Percentiles rank a stretch among this genome's conserved stretches.
phyloP scores from a whole-genome alignment of 1,139 yeast species.

The Debaryomyces sp. region DNA sequence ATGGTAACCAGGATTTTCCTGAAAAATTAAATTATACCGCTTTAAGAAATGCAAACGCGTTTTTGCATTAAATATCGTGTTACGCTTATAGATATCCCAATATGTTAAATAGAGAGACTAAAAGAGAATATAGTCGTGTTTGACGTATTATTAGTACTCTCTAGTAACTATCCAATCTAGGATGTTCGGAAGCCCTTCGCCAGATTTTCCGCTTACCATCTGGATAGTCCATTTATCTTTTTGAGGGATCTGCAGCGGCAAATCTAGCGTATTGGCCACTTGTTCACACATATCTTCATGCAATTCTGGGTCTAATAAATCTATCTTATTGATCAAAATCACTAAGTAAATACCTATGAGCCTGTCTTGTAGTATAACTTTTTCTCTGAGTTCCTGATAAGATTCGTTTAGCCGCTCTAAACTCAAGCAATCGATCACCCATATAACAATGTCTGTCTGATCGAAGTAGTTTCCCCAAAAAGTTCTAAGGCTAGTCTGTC shows the following conservation, averaged over 20 bases:
- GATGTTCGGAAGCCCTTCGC: constrained; percentile 47
- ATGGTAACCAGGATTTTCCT: neutral
- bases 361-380: constrained; percentile 66
- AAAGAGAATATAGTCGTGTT: neutral
- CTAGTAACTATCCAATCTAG: constrained; percentile 51
- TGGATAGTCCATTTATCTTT: constrained; percentile 38
- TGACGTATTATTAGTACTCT: constrained; percentile 13
- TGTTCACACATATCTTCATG: constrained; percentile 16
- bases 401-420: constrained; percentile 67
- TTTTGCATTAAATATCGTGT: constrained; percentile 3
- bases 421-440: constrained; percentile 85
- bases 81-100: neutral
- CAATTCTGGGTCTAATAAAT: constrained; percentile 34
- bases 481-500: constrained; percentile 74
- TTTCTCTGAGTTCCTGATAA: constrained; percentile 58
- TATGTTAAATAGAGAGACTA: neutral
- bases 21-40: constrained; percentile 4
- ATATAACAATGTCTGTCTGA: constrained; percentile 77
- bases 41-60: constrained; percentile 7
- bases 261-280: constrained; percentile 25
- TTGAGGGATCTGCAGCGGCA: constrained; percentile 25
- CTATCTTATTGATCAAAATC: constrained; percentile 61
- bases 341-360: constrained; percentile 66
- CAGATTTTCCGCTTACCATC: constrained; percentile 61
- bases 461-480: constrained; percentile 95